Percentiles rank a stretch among this genome's conserved stretches.
These are phyloP conservation scores for Paramecium bursaria DNA, from an alignment of 73 alveolate species.

Conservation along the genomic window DNA sequence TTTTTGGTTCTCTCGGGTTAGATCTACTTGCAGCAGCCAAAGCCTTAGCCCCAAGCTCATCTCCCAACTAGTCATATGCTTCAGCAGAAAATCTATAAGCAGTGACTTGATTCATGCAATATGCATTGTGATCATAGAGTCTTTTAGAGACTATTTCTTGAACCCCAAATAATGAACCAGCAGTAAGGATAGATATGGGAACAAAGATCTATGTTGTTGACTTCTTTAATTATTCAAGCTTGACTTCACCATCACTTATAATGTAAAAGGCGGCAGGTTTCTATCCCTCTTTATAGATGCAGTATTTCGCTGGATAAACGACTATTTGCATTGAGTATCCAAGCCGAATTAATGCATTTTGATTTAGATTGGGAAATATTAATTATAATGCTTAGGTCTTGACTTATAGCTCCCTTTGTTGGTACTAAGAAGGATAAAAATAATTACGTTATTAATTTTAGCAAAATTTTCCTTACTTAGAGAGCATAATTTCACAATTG, in stretches of 20 bases:
- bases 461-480: constrained; percentile 40
- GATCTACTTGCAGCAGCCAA: neutral
- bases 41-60: constrained; percentile 24
- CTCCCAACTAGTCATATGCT: constrained; percentile 35
- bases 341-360: constrained; percentile 40
- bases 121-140: constrained; percentile 28
- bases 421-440: neutral
- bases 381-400: constrained; percentile 31
- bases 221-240: constrained; percentile 7
- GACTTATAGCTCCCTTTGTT: constrained; percentile 17
- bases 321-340: constrained; percentile 24
- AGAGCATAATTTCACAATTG: constrained; percentile 5
- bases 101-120: constrained; percentile 5
- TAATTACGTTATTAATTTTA: constrained; percentile 38
- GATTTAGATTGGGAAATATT: constrained; percentile 22
- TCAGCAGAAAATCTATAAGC: constrained; percentile 29
- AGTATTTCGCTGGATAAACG: constrained; percentile 9
- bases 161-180: constrained; percentile 44
- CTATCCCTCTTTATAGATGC: constrained; percentile 14
- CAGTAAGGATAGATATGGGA: constrained; percentile 19
- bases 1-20: constrained; percentile 30
- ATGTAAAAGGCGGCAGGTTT: constrained; percentile 41
- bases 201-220: constrained; percentile 1
- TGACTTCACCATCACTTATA: constrained; percentile 48
- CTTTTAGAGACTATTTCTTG: neutral